Evolutionary conservation across 441 rosid genomes (phyloP), one percentile per base, ranked within the genome.

Genomic region (Gossypium schwendimanii): DNA sequence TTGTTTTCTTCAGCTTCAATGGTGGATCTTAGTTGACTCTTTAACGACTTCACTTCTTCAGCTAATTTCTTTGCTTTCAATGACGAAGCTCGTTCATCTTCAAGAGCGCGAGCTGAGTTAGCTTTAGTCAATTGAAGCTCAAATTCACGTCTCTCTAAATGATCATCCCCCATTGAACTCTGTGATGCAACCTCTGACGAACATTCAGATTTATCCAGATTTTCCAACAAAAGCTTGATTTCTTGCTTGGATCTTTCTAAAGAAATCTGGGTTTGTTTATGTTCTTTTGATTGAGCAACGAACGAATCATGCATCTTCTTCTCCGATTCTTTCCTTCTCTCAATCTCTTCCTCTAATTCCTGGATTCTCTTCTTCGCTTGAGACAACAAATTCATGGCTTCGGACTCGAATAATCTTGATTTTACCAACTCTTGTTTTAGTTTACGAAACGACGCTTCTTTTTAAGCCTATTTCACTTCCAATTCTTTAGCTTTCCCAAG

Each of bases 1-100:
- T 85, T 85, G 33, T 87, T 89, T 76, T 81, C 88, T 71, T 94
- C 98, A 0, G 92, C 97, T 50, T 78, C 86, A 0, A 74, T 80
- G 0, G 93, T 86, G n/a, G 67, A 66, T 50, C 83, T 86, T 75
- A 92, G 64, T 73, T 89, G 91, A 59, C 18, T 76, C 74, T 76
- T 86, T 10, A 90, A 80, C 68, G 59, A 47, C 33, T 75, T 65
- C 18, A 83, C 73, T 79, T 85, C 89, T 57, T 81, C 84, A 2
- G 65, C 21, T 41, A 85, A 49, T 31, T 69, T 72, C 47, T 73
- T 76, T 3, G 72, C 53, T 62, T 77, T 83, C n/a, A 64, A 14
- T 14, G 79, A 73, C 2, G 87, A 81, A 26, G 28, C 69, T 47
- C 74, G 70, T 66, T 81, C 92, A 0, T 72, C 75, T 14, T 87